Evolutionary conservation across 2,329 filamentous ascomycete species (phyloP).

Genomic region (Ceratocystis alfenasii): DNA sequence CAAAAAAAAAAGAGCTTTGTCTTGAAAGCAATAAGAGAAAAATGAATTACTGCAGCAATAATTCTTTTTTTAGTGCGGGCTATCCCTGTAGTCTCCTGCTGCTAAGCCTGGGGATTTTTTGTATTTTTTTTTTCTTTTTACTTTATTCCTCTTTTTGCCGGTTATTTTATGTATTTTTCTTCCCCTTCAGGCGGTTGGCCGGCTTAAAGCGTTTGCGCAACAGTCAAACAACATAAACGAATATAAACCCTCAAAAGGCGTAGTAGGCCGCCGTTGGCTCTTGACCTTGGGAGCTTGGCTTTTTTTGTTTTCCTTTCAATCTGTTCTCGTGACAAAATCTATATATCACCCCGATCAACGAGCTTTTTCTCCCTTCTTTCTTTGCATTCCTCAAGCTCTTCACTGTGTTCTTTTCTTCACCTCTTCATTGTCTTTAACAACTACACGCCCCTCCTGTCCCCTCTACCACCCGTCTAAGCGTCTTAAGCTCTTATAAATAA

Average conservation of each 20-base stretch:
- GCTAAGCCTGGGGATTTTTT: conserved; percentile 8
- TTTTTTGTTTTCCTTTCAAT: neutral
- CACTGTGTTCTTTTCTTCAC: neutral
- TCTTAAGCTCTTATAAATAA: neutral
- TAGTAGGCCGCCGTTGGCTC: neutral
- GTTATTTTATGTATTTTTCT: no score
- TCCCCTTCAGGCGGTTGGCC: neutral
- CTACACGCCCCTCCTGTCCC: neutral
- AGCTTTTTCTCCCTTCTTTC: neutral
- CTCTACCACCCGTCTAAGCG: neutral
- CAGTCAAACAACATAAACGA: conserved; percentile 9
- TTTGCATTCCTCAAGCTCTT: neutral
- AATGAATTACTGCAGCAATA: conserved; percentile 1
- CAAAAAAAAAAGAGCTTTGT: neutral
- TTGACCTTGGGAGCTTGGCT: neutral
- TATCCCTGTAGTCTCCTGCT: neutral
- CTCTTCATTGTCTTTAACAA: neutral
- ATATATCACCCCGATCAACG: neutral
- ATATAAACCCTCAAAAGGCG: conserved; percentile 1
- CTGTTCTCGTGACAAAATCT: neutral
- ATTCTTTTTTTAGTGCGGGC: neutral
- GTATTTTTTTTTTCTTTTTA: neutral
- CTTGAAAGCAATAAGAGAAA: conserved; percentile 10
- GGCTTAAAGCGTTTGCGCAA: conserved; percentile 9
- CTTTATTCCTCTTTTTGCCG: neutral